Base-by-base conservation (phyloP, 2,329 filamentous ascomycete genomes). In the Thielaviopsis populi region DNA sequence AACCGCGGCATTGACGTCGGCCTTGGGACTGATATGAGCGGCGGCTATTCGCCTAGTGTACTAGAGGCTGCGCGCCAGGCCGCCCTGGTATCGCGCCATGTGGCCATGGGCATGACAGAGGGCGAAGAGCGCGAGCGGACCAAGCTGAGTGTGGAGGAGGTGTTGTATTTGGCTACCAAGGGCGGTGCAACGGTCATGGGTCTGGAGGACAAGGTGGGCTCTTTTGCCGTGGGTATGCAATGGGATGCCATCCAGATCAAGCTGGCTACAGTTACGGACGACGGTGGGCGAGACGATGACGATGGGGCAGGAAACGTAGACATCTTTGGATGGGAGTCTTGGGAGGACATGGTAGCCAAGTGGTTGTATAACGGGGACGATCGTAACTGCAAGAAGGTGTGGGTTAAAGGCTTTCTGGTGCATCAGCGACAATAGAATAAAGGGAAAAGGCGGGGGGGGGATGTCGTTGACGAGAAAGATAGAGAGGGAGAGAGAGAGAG, bases 321-420 rank as follows among this genome's bases (percentile, higher is more conserved):
- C 73, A 73, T 96, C 0, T 99, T 96, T 77, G 91, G 91, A 0
- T 90, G 86, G 82, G 92, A 97, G 79, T 82, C 71, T n/a, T 95
- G 88, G 89, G 83, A 87, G 46, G 89, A 97, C 70, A 83, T 79
- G 70, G 76, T 97, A 11, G 88, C 89, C 62, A 99, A 99, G 78
- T 99, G 94, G 94, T 78, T 97, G 67, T 99, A 88, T 75, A 88
- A 83, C 68, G 94, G 94, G 0, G 91, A 97, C 76, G 94, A 97
- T 75, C 79, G 92, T 69, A 97, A 97, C 73, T 92, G 91, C 2
- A 80, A 80, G 69, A 84, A 80, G 69, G 94, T 99, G 4, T 99
- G 92, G 92, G 91, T 97, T 1, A 84, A 80, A 71, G 94, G 94
- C 2, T 76, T 84, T 67, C 74, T 95, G 73, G 94, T 96, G 59